Conservation (phyloP, 192 early-diverging fungal species). For the Coemansia erecta region DNA sequence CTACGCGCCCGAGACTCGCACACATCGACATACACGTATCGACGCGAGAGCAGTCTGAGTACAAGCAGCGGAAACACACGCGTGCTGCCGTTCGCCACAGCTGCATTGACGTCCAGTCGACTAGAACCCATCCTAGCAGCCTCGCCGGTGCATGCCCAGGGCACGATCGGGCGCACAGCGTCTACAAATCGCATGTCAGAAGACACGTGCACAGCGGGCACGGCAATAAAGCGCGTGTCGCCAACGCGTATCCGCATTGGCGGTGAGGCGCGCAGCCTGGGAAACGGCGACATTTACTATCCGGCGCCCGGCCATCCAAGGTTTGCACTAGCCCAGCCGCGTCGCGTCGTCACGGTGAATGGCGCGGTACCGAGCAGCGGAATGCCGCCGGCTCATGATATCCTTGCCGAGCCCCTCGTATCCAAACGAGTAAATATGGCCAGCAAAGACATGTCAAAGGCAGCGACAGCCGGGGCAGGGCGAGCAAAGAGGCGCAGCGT, state of each 20-base stretch:
- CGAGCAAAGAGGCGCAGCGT: constrained; percentile 5
- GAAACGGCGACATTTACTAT: constrained; percentile 11
- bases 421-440: background rate
- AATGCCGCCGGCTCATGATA: background rate
- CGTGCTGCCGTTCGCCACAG: constrained; percentile 44
- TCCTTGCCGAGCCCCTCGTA: too few species aligned
- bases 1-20: background rate
- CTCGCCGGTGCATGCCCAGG: background rate
- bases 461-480: background rate
- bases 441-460: background rate
- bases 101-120: constrained; percentile 6
- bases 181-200: background rate
- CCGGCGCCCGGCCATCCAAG: constrained; percentile 14
- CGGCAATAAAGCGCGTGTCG: background rate
- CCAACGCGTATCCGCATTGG: constrained; percentile 14
- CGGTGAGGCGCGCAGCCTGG: constrained; percentile 8
- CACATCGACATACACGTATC: constrained; percentile 9
- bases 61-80: constrained; percentile 40
- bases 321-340: constrained; percentile 40
- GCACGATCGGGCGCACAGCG: background rate
- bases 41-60: constrained; percentile 44
- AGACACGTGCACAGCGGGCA: too few species aligned
- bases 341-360: constrained; percentile 29
- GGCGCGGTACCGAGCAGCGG: background rate
- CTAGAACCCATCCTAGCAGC: constrained; percentile 11